Evolutionary conservation across 2,329 filamentous ascomycete species (phyloP).

Genomic region (Fusarium siculi): DNA sequence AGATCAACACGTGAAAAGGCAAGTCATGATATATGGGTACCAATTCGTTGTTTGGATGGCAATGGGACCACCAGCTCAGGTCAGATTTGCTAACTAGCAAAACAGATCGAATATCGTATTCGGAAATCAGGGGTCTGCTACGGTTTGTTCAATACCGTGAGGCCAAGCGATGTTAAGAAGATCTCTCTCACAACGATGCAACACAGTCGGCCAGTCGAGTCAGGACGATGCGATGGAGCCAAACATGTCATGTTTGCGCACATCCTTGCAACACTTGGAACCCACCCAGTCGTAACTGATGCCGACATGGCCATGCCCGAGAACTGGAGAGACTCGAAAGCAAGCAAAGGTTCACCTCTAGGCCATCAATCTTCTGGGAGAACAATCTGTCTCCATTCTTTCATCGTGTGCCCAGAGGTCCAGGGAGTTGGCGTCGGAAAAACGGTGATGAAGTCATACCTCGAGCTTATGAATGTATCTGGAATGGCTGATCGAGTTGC

Average conservation of each 20-base stretch:
- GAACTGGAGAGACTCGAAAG: slow-evolving; percentile 68
- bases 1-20: slow-evolving; percentile 66
- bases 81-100: neutral
- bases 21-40: slow-evolving; percentile 21
- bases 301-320: slow-evolving; percentile 78
- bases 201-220: slow-evolving; percentile 67
- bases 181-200: slow-evolving; percentile 61
- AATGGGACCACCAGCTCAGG: neutral
- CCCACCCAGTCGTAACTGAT: slow-evolving; percentile 73
- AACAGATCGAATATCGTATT: slow-evolving; percentile 48
- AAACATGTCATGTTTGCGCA: slow-evolving; percentile 77
- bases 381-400: slow-evolving; percentile 83
- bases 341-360: slow-evolving; percentile 54
- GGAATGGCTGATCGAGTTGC: slow-evolving; percentile 77
- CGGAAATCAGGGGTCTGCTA: slow-evolving; percentile 67
- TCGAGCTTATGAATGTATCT: slow-evolving; percentile 78
- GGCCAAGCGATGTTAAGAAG: slow-evolving; percentile 57
- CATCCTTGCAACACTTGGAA: slow-evolving; percentile 78
- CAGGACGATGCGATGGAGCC: slow-evolving; percentile 46
- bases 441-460: slow-evolving; percentile 78
- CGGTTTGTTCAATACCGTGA: slow-evolving; percentile 79
- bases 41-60: neutral
- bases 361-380: slow-evolving; percentile 79
- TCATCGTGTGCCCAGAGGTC: slow-evolving; percentile 80
- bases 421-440: slow-evolving; percentile 79